Evolutionary conservation across 257 asterid genomes (phyloP), one percentile per base, ranked within the genome.

Genomic region (Solanum boliviense): DNA sequence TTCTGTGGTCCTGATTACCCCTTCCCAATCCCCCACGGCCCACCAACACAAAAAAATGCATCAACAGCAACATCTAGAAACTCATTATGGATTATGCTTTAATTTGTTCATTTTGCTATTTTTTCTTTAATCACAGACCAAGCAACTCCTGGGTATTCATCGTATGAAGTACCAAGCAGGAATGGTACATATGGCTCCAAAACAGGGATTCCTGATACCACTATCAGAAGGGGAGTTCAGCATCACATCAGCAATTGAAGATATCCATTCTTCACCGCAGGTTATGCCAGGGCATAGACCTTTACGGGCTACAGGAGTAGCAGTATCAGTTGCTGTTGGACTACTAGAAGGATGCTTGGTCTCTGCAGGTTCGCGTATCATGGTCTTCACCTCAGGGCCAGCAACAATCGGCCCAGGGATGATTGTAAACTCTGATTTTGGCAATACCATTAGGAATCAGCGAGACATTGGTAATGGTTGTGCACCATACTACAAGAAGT

Each of bases 361-460:
- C 86, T 92, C 88, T 88, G 91, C 94, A 18, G 99, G 98, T 78
- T 94, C 99, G 8, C 98, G 98, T 72, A 89, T 97, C 85, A 95
- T 95, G 98, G 92, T 97, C 89, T 97, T 97, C 96, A 95, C 99
- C 71, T 94, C 98, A 12, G 99, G 99, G 29, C 99, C 99, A 32
- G 95, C 98, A 86, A 97, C 99, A 46, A 29, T 92, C 25, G 99
- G 99, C 90, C 98, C 99, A 5, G 99, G 99, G 68, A 90, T 86
- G 87, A 90, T 97, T 25, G 98, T 95, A 68, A 88, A 89, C 89
- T 92, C 98, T 32, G 96, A 95, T 85, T 92, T 93, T 70, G 90
- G 89, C 71, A 86, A 82, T 73, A 82, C 98, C 68, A 94, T 95
- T 78, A 91, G 99, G 89, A 97, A 95, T 87, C 99, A 95, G 79